phyloP scores from a whole-genome alignment of 2,329 filamentous ascomycete genomes.

The Pseudogymnoascus sp. region DNA sequence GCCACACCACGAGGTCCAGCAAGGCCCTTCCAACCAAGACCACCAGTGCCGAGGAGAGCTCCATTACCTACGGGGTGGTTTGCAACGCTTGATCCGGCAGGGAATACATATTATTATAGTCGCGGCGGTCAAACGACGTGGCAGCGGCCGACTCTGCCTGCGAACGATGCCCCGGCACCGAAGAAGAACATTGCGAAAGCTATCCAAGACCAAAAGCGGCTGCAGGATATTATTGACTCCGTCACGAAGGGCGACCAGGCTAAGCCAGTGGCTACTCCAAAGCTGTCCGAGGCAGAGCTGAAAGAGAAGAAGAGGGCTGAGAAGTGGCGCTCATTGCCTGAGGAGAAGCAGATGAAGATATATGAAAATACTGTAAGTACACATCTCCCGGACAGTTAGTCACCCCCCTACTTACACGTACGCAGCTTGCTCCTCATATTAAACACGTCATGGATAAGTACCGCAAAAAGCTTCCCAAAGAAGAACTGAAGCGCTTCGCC shows the following conservation, averaged over 20 bases:
- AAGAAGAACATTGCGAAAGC: constrained; percentile 47
- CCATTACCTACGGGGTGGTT: constrained; percentile 82
- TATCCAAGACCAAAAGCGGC: constrained; percentile 49
- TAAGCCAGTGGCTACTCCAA: constrained; percentile 15
- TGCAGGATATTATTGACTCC: constrained; percentile 76
- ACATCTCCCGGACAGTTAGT: background rate
- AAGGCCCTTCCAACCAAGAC: constrained; percentile 48
- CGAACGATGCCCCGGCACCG: constrained; percentile 46
- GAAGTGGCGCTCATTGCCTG: constrained; percentile 62
- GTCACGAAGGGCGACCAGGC: constrained; percentile 65
- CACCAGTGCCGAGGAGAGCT: constrained; percentile 50
- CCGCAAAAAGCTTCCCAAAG: constrained; percentile 77
- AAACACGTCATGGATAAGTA: constrained; percentile 84
- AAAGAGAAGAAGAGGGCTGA: constrained; percentile 55
- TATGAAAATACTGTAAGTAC: constrained; percentile 86
- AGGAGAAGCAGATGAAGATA: constrained; percentile 89
- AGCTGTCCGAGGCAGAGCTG: constrained; percentile 40
- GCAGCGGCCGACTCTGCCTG: constrained; percentile 67
- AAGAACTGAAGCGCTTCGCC: constrained; percentile 58
- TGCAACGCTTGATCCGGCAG: constrained; percentile 58
- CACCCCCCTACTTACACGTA: constrained; percentile 18
- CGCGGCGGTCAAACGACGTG: constrained; percentile 73
- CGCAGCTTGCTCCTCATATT: constrained; percentile 73
- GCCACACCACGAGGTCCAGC: constrained; percentile 21
- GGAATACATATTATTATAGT: constrained; percentile 81